Conservation (phyloP, 257 asterid genomes). For the Penstemon davidsonii region DNA sequence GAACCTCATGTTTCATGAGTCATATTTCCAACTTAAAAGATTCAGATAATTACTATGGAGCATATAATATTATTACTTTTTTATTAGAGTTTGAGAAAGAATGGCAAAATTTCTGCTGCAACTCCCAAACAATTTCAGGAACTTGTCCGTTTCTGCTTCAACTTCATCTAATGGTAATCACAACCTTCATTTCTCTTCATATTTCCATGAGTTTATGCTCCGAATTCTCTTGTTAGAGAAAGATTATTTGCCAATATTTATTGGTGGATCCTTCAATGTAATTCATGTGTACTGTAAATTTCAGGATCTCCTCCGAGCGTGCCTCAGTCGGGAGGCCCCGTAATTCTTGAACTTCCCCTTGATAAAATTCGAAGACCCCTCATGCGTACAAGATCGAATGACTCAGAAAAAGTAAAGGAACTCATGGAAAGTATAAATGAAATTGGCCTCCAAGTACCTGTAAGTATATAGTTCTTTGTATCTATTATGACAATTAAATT, state of each 20-base stretch:
- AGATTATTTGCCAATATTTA: too few species aligned
- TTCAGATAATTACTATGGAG: too few species aligned
- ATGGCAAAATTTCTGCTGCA: slow-evolving; percentile 57
- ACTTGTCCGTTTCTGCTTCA: slow-evolving; percentile 64
- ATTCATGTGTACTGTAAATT: slow-evolving; percentile 13
- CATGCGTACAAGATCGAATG: slow-evolving; percentile 86
- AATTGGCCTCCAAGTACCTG: slow-evolving; percentile 99
- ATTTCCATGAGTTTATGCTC: too few species aligned
- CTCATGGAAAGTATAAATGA: slow-evolving; percentile 76
- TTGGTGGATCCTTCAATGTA: not conserved
- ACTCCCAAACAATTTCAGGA: slow-evolving; percentile 49
- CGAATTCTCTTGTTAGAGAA: too few species aligned
- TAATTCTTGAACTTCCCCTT: slow-evolving; percentile 81
- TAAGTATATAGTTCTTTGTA: slow-evolving; percentile 31
- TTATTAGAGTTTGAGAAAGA: slow-evolving; percentile 1
- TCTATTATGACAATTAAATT: not conserved
- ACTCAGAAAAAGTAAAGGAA: slow-evolving; percentile 71
- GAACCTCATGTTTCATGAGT: too few species aligned
- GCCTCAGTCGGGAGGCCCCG: slow-evolving; percentile 70
- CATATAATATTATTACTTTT: not conserved
- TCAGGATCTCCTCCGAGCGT: slow-evolving; percentile 65
- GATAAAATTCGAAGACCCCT: slow-evolving; percentile 82
- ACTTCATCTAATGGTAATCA: slow-evolving; percentile 60
- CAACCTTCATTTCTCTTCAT: not conserved
- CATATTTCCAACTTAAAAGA: too few species aligned